Evolutionary conservation across 768 basidiomycete genomes (phyloP).

Genomic region (Cystofilobasidium macerans): DNA sequence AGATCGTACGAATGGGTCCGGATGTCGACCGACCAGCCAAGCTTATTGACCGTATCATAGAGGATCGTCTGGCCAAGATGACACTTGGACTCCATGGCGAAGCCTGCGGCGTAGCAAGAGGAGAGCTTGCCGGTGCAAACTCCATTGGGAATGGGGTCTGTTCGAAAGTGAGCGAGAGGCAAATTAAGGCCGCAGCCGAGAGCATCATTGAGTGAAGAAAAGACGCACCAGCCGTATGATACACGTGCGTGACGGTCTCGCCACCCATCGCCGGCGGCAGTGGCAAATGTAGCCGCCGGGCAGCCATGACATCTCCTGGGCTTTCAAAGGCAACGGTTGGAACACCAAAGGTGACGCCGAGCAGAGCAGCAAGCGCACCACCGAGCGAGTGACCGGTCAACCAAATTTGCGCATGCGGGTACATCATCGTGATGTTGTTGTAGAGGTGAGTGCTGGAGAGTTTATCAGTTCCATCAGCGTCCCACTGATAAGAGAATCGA

Average conservation of each 20-base stretch:
- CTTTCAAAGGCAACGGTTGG: conserved; percentile 87
- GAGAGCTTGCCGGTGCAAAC: conserved; percentile 53
- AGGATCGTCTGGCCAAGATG: conserved; percentile 71
- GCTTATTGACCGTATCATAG: conserved; percentile 74
- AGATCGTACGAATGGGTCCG: conserved; percentile 47
- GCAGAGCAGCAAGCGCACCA: conserved; percentile 68
- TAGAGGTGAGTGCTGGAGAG: conserved; percentile 60
- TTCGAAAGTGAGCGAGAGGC: too few species aligned
- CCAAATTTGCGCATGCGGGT: conserved; percentile 84
- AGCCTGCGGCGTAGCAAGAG: conserved; percentile 69
- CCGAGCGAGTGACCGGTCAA: conserved; percentile 62
- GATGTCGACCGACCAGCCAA: conserved; percentile 67
- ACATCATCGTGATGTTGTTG: conserved; percentile 82
- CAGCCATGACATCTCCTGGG: conserved; percentile 72
- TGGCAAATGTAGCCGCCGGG: conserved; percentile 72
- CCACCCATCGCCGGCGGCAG: conserved; percentile 51
- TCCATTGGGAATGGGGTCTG: conserved; percentile 72
- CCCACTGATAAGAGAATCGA: too few species aligned
- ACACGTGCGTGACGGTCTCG: conserved; percentile 59
- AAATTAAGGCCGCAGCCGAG: too few species aligned
- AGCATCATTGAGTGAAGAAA: neutral
- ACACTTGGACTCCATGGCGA: conserved; percentile 55
- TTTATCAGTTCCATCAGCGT: too few species aligned
- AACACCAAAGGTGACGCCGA: conserved; percentile 81
- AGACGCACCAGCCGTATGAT: conserved; percentile 55